Conservation (phyloP, 2,329 filamentous ascomycete genomes). For the Alternaria arbusti region DNA sequence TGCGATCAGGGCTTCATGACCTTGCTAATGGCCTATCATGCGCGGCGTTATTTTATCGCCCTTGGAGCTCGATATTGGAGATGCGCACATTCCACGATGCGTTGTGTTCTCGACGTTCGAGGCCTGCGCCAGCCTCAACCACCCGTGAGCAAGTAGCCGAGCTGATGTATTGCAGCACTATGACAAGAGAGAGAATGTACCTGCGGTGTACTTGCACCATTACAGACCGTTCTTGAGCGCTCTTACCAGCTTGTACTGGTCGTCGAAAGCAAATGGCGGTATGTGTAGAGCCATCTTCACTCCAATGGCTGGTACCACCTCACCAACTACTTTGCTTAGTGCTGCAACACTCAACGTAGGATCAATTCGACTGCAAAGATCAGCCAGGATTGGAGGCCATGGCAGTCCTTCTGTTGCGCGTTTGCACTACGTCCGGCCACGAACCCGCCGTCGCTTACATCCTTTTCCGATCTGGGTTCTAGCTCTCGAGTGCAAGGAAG, state of each 20-base stretch:
- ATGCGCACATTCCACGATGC: not conserved
- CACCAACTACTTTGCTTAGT: not conserved
- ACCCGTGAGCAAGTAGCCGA: not conserved
- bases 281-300: not conserved
- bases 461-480: not conserved
- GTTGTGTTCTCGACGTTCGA: not conserved
- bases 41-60: not conserved
- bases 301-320: not conserved
- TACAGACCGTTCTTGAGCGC: too few relatives aligned
- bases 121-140: not conserved
- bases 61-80: not conserved
- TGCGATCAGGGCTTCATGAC: not conserved
- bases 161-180: not conserved
- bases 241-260: not conserved
- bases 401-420: not conserved
- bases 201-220: not conserved
- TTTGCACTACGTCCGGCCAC: not conserved
- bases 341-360: not conserved
- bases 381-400: not conserved
- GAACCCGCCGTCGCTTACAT: not conserved
- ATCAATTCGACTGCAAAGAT: not conserved
- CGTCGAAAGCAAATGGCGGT: not conserved
- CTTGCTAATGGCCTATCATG: not conserved
- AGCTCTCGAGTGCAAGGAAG: not conserved
- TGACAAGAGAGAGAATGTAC: not conserved